Evolutionary conservation across 306 rosid species (phyloP).

Genomic region (Hippophae rhamnoides): DNA sequence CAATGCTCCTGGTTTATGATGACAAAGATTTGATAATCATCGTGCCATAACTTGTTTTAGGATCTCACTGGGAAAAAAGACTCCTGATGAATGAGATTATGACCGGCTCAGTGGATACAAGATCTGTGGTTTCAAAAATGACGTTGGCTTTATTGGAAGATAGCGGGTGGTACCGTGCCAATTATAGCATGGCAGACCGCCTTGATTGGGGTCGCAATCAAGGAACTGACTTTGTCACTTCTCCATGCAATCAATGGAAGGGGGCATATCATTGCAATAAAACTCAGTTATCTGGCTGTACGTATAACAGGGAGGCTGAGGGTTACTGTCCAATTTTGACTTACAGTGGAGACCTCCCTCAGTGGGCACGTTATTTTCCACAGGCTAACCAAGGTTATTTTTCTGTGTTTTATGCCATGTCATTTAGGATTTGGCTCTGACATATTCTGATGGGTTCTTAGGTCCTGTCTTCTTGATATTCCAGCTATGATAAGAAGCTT

Average conservation of each 20-base stretch:
- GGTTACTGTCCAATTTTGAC: slow-evolving; percentile 95
- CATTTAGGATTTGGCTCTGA: too few relatives aligned
- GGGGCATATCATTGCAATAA: slow-evolving; percentile 94
- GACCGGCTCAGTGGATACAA: slow-evolving; percentile 99
- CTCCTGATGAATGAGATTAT: slow-evolving; percentile 95
- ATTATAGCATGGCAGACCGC: slow-evolving; percentile 92
- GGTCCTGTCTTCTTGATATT: too few relatives aligned
- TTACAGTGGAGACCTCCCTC: slow-evolving; percentile 86
- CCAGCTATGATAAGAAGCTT: too few relatives aligned
- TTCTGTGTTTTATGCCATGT: neutral
- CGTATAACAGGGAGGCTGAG: slow-evolving; percentile 97
- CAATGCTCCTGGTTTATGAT: too few relatives aligned
- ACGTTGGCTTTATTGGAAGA: slow-evolving; percentile 91
- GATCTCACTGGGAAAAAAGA: slow-evolving; percentile 98
- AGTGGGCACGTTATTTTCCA: slow-evolving; percentile 86
- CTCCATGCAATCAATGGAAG: slow-evolving; percentile 91
- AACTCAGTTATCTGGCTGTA: slow-evolving; percentile 89
- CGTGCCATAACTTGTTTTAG: slow-evolving; percentile 22
- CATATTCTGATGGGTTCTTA: too few relatives aligned
- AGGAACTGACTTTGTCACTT: slow-evolving; percentile 81
- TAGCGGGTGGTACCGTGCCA: slow-evolving; percentile 97
- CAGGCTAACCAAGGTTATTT: slow-evolving; percentile 79
- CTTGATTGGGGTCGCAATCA: slow-evolving; percentile 99
- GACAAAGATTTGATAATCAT: neutral
- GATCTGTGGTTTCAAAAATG: slow-evolving; percentile 97